Evolutionary conservation across 139 green algal species (phyloP).

Genomic region (Chlorokybus atmophyticus): DNA sequence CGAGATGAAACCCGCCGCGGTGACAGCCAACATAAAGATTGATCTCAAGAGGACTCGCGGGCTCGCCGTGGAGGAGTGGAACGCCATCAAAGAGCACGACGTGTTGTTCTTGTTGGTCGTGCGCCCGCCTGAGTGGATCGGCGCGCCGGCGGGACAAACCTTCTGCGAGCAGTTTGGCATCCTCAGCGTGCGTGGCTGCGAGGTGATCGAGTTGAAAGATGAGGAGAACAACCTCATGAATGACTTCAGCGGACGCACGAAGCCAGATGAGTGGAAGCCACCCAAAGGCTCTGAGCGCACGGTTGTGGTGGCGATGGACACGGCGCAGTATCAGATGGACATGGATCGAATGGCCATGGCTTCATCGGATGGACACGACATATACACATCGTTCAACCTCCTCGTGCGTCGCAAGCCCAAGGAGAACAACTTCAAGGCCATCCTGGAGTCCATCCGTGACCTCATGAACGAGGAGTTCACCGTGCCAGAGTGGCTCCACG

Average conservation of each 20-base stretch:
- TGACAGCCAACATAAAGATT: constrained; percentile 63
- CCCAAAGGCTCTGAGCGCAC: constrained; percentile 57
- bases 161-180: constrained; percentile 50
- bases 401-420: constrained; percentile 75
- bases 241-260: constrained; percentile 71
- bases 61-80: constrained; percentile 72
- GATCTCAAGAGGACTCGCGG: constrained; percentile 39
- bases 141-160: background rate
- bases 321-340: constrained; percentile 89
- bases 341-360: constrained; percentile 18
- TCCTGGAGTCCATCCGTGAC: constrained; percentile 90
- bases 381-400: constrained; percentile 75
- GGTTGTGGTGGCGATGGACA: constrained; percentile 68
- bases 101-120: constrained; percentile 84
- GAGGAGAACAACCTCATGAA: constrained; percentile 74
- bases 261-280: constrained; percentile 46
- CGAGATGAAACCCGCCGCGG: constrained; percentile 63
- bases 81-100: constrained; percentile 82
- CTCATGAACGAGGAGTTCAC: constrained; percentile 69
- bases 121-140: background rate
- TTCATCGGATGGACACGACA: constrained; percentile 33
- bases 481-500: constrained; percentile 82
- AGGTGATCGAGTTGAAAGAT: constrained; percentile 63
- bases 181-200: constrained; percentile 61
- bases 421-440: constrained; percentile 98